phyloP scores from a whole-genome alignment of 2,329 filamentous ascomycete genomes.

The Phyllosticta citriasiana region DNA sequence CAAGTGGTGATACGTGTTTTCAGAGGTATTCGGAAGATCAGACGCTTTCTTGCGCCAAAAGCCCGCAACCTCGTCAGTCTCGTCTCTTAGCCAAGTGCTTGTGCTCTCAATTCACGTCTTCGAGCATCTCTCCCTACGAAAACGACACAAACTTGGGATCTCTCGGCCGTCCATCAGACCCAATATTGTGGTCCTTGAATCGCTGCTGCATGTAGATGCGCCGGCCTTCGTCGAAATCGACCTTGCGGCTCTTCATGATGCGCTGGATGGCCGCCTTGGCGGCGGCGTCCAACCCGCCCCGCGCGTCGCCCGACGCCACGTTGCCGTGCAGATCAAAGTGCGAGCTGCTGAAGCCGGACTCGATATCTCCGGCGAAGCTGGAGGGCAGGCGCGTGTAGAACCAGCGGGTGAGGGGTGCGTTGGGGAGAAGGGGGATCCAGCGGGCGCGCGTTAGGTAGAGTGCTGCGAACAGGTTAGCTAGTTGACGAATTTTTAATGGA shows the following conservation, averaged over 20 bases:
- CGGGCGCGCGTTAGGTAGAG: conserved; percentile 70
- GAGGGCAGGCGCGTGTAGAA: conserved; percentile 68
- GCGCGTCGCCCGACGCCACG: conserved; percentile 64
- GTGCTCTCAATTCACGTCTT: not conserved
- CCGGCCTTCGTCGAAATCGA: conserved; percentile 86
- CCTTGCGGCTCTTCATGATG: conserved; percentile 79
- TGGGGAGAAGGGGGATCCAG: conserved; percentile 63
- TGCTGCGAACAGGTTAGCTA: conserved; percentile 31
- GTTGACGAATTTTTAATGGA: conserved; percentile 6
- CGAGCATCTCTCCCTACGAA: conserved; percentile 38
- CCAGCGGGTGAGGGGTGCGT: conserved; percentile 38
- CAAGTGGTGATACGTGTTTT: not conserved
- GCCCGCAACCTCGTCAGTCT: not conserved
- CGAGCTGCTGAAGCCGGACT: conserved; percentile 71
- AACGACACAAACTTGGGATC: conserved; percentile 97
- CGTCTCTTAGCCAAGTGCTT: not conserved
- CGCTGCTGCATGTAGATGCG: conserved; percentile 74
- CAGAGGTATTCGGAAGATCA: not conserved
- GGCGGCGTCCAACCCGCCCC: conserved; percentile 69
- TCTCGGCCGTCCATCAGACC: conserved; percentile 71
- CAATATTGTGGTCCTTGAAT: conserved; percentile 82
- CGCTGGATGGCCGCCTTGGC: conserved; percentile 74
- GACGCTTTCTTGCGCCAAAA: not conserved
- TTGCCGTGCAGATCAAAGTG: conserved; percentile 80
- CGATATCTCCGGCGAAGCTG: conserved; percentile 69